Evolutionary conservation across 2,329 filamentous ascomycete species (phyloP).

Genomic region (Sporothrix protearum): DNA sequence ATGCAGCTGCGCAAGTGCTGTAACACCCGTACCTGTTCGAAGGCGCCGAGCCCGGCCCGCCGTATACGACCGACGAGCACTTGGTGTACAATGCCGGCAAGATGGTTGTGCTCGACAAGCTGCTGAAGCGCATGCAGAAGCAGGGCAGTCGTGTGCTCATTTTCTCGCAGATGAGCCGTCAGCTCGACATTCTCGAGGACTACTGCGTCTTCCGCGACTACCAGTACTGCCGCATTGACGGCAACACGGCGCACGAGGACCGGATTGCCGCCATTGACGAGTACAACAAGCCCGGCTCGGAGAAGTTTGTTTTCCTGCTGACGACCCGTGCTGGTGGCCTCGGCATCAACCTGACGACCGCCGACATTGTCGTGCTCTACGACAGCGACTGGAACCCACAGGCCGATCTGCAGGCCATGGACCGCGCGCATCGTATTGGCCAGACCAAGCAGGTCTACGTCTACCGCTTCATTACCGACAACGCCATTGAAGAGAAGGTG

Average conservation of each 20-base stretch:
- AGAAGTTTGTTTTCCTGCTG: conserved; percentile 93
- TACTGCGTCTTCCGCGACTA: conserved; percentile 95
- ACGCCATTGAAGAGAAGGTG: conserved; percentile 98
- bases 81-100: conserved; percentile 90
- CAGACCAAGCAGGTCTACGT: conserved; percentile 98
- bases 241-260: conserved; percentile 93
- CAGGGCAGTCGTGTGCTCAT: conserved; percentile 95
- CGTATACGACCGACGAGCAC: conserved; percentile 97
- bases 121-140: conserved; percentile 75
- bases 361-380: conserved; percentile 93
- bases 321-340: conserved; percentile 94
- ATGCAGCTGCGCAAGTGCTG: conserved; percentile 99
- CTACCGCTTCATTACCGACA: conserved; percentile 95
- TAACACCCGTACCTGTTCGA: conserved; percentile 99
- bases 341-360: conserved; percentile 92
- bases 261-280: conserved; percentile 97
- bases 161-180: conserved; percentile 98
- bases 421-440: conserved; percentile 95
- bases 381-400: conserved; percentile 99
- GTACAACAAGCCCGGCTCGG: conserved; percentile 92
- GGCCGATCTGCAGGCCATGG: conserved; percentile 97
- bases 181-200: conserved; percentile 94
- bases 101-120: conserved; percentile 94
- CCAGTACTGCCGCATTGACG: conserved; percentile 96
- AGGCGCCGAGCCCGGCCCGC: conserved; percentile 91